Base-by-base conservation (phyloP, 1,139 yeast genomes). In the Yamadazyma taylorii region DNA sequence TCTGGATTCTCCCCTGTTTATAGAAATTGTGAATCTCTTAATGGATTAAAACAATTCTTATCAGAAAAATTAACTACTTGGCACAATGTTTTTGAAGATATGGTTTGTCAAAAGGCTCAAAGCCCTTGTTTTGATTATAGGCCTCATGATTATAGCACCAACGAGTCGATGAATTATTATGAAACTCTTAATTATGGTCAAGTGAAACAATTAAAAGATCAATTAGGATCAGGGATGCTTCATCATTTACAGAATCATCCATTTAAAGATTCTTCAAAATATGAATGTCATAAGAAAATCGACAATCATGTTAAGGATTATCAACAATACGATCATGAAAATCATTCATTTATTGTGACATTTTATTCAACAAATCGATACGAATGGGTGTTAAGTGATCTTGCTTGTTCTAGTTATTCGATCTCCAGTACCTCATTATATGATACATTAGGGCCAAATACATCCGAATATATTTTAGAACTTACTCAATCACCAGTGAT, bases 361-460 rank as follows among this genome's bases (percentile, higher is more conserved):
- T 49, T 68, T 22, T 66, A 53, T 38, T 52, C 69, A 3, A 60
- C 62, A 26, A 69, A 67, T 45, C 48, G 74, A 21, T 48, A 47
- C 32, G 74, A 69, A 47, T 69, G 74, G 74, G 42, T 61, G 2
- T 45, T 68, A 34, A 47, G 68, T 13, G 74, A 69, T 46, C 47
- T 67, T 40, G 67, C 68, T 6, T 66, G 71, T 40, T 45, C 60
- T 3, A 54, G 67, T 16, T 64, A 50, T 45, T 56, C 69, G 5
- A 55, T 69, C 35, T 61, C 72, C 30, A 60, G 54, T 39, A 66
- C 73, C 14, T 65, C 72, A 1, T 56, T 68, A 35, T 69, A 69
- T 41, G 73, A 68, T 40, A 67, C 69, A 28, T 60, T 67, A 45
- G 73, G 73, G 2, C 56, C 56, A 2, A 58, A 55, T 11, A 58